These are phyloP conservation scores for Sparassis latifolia DNA, from an alignment of 1,284 basidiomycete species.

Conservation along the genomic window DNA sequence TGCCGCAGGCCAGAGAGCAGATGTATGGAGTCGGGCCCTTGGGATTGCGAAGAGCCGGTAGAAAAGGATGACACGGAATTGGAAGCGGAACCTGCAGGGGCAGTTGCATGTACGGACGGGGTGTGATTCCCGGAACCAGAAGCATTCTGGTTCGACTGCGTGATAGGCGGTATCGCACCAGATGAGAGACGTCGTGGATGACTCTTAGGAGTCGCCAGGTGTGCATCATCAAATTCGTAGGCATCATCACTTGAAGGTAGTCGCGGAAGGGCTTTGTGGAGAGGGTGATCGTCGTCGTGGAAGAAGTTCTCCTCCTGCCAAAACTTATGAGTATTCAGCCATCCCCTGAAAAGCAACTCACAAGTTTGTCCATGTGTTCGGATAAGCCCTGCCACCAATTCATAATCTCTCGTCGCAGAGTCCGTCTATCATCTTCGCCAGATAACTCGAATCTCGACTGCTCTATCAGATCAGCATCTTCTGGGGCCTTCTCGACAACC, in stretches of 20 bases:
- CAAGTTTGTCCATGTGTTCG: conserved; percentile 54
- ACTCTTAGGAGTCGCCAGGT: conserved; percentile 20
- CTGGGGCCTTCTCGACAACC: conserved; percentile 21
- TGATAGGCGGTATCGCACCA: conserved; percentile 1
- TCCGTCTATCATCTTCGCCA: conserved; percentile 34
- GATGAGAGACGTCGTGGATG: conserved; percentile 16
- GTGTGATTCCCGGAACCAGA: too few species aligned
- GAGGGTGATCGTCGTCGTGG: conserved; percentile 21
- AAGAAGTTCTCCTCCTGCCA: conserved; percentile 38
- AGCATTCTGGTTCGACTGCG: not conserved
- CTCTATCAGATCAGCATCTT: conserved; percentile 1
- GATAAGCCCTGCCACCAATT: conserved; percentile 59
- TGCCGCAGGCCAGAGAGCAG: conserved; percentile 46
- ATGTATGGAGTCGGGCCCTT: conserved; percentile 27
- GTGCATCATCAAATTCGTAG: conserved; percentile 28
- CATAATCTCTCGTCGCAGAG: conserved; percentile 51
- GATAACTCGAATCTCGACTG: not conserved
- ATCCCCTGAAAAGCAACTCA: conserved; percentile 21
- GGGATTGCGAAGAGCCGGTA: conserved; percentile 12
- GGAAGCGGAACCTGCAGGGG: conserved; percentile 7
- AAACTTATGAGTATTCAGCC: not conserved
- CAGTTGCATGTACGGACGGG: not conserved
- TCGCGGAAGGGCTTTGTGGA: conserved; percentile 45
- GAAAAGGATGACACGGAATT: conserved; percentile 4
- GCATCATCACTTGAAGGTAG: conserved; percentile 49